A percentile compares a stretch with the other conserved stretches of the same genome.
Conservation (phyloP, 768 basidiomycete genomes). For the Cantharellus anzutake region DNA sequence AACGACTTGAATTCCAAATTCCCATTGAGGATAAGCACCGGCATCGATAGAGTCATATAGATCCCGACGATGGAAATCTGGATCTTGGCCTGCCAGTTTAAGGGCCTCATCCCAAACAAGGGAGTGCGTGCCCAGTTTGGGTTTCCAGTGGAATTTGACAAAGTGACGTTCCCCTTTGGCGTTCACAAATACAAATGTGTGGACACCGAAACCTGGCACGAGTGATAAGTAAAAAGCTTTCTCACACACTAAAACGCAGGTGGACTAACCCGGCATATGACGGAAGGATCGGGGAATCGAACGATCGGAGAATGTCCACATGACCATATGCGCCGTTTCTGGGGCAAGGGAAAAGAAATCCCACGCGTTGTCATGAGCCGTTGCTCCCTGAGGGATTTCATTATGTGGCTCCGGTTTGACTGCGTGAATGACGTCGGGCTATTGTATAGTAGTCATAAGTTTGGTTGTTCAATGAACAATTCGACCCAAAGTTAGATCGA, state of each 20-base stretch:
- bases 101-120: conserved; percentile 82
- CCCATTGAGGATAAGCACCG: conserved; percentile 59
- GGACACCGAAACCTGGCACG: conserved; percentile 74
- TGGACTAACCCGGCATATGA: background rate
- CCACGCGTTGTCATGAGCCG: conserved; percentile 69
- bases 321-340: conserved; percentile 29
- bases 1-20: conserved; percentile 56
- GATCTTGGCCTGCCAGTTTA: conserved; percentile 68
- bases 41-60: conserved; percentile 62
- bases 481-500: no score
- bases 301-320: conserved; percentile 79
- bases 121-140: conserved; percentile 69
- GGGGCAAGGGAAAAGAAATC: conserved; percentile 59
- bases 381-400: conserved; percentile 27
- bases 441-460: background rate
- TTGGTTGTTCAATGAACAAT: no score
- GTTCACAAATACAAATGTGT: conserved; percentile 65
- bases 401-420: conserved; percentile 70
- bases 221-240: background rate
- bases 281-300: conserved; percentile 70
- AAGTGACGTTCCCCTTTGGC: conserved; percentile 46
- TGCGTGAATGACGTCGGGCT: conserved; percentile 64
- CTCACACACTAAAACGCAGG: background rate
- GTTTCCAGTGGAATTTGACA: conserved; percentile 76
- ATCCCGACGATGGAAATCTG: conserved; percentile 81